Base-by-base conservation (phyloP, 352 stramenopile genomes). In the Plasmopara muralis region DNA sequence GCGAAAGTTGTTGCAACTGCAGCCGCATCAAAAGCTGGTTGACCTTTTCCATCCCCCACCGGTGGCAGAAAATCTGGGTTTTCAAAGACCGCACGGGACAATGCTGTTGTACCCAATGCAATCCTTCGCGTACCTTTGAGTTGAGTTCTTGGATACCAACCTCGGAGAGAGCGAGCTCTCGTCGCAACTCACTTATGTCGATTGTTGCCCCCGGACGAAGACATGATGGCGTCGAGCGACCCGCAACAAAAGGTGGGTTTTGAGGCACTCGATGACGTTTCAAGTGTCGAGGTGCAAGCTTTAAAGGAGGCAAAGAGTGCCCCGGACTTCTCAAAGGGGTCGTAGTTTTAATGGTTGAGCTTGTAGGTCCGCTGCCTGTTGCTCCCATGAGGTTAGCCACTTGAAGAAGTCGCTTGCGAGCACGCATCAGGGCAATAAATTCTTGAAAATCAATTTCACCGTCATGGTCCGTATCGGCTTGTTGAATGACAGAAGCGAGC, bases 91-190 rank as follows among this genome's bases (percentile, higher is more conserved):
- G 74, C 6, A 95, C 84, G 8, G 83, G 82, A 16, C 81, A 93
- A 58, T 95, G 80, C 39, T 83, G 70, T 50, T 93, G 82, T 4
- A 92, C 84, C 84, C 84, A 95, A 15, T 90, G 77, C 43, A 95
- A 57, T n/a, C 80, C 80, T 29, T 90, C 82, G 12, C 77, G 79
- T 4, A 94, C 75, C 43, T 83, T 80, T 14, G 53, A 50, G 41
- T 90, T 83, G 9, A 93, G 67, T 41, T 84, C 65, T 43, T 92
- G 79, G 42, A 94, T 73, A 0, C 83, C 78, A 49, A 74, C 86
- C 60, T 94, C 77, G 5, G 84, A 83, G 6, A 91, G 47, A 18
- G 84, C 83, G 4, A 94, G 78, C 62, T 93, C 82, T 9, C 82
- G 60, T 9, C 82, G 74, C 30, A 94, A 62, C 20, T 79, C 62